These are phyloP conservation scores for Puccinia polysora DNA, from an alignment of 1,284 basidiomycete genomes.

Conservation along the genomic window DNA sequence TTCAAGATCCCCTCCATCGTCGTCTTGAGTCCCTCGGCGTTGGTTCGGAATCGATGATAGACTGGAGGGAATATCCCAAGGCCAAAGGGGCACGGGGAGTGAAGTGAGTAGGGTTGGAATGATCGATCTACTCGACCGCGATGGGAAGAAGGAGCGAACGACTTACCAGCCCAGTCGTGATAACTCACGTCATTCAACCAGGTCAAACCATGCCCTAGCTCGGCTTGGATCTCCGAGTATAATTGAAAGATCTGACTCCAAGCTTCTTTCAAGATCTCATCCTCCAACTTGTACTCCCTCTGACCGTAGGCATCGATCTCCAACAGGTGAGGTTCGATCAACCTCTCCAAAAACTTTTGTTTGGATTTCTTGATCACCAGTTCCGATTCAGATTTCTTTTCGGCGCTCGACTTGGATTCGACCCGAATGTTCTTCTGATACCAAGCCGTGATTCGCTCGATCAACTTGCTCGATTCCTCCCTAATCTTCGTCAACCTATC, in stretches of 20 bases:
- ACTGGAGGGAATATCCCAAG: too few relatives aligned
- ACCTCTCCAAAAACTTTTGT: conserved; percentile 14
- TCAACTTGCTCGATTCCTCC: background rate
- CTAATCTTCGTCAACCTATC: background rate
- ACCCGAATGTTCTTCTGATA: background rate
- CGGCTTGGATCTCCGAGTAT: background rate
- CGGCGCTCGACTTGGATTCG: background rate
- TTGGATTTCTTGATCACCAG: conserved; percentile 15
- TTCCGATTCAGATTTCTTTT: background rate
- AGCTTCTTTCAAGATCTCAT: background rate
- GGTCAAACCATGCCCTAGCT: conserved; percentile 18
- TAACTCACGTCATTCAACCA: conserved; percentile 27
- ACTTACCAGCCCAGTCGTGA: conserved; percentile 30
- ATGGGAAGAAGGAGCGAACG: background rate
- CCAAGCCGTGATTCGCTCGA: background rate
- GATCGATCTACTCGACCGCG: too few relatives aligned
- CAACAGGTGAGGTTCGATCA: background rate
- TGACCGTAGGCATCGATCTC: background rate
- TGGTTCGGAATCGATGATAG: too few relatives aligned
- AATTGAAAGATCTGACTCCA: background rate
- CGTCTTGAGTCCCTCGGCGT: too few relatives aligned
- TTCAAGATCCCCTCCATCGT: too few relatives aligned
- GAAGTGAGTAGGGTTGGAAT: too few relatives aligned
- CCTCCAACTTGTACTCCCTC: background rate
- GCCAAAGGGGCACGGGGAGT: too few relatives aligned